Percentiles rank a stretch among this genome's conserved stretches.
phyloP scores from a whole-genome alignment of 2,329 filamentous ascomycete genomes.

The Drechslera avenae region DNA sequence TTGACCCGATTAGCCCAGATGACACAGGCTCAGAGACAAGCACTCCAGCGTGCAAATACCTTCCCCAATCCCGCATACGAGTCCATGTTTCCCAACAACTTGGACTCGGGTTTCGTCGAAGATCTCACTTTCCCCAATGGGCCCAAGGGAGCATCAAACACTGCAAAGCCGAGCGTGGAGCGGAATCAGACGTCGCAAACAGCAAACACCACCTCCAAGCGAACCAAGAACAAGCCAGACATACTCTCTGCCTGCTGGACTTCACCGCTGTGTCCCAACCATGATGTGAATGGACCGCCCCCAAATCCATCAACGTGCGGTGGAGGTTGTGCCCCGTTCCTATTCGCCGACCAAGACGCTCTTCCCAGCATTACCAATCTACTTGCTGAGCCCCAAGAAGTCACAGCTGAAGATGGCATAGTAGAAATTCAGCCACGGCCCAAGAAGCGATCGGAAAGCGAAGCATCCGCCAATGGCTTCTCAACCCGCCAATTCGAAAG shows the following conservation, averaged over 20 bases:
- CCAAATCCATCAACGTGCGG: conserved; percentile 50
- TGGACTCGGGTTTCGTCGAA: conserved; percentile 44
- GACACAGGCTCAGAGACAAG: conserved; percentile 30
- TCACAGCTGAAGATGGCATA: conserved; percentile 43
- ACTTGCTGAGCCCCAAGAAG: conserved; percentile 37
- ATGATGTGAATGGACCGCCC: conserved; percentile 45
- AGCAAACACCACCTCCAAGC: conserved; percentile 32
- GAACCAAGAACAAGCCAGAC: conserved; percentile 46
- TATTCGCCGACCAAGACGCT: conserved; percentile 45
- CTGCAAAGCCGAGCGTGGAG: conserved; percentile 21
- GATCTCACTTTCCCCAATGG: conserved; percentile 47
- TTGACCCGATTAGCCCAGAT: conserved; percentile 35
- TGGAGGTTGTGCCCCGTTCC: conserved; percentile 48
- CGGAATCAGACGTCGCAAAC: conserved; percentile 20
- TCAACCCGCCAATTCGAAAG: conserved; percentile 38
- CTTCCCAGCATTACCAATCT: conserved; percentile 39
- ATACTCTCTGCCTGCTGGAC: conserved; percentile 50
- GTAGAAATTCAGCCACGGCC: conserved; percentile 45
- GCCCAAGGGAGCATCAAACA: conserved; percentile 30
- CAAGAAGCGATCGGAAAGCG: conserved; percentile 47
- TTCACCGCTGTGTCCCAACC: conserved; percentile 49
- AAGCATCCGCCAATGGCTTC: conserved; percentile 34
- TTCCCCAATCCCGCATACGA: conserved; percentile 44
- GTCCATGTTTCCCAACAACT: conserved; percentile 45
- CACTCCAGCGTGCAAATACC: conserved; percentile 37